Conservation (phyloP, 768 basidiomycete species). For the Mycena pura region DNA sequence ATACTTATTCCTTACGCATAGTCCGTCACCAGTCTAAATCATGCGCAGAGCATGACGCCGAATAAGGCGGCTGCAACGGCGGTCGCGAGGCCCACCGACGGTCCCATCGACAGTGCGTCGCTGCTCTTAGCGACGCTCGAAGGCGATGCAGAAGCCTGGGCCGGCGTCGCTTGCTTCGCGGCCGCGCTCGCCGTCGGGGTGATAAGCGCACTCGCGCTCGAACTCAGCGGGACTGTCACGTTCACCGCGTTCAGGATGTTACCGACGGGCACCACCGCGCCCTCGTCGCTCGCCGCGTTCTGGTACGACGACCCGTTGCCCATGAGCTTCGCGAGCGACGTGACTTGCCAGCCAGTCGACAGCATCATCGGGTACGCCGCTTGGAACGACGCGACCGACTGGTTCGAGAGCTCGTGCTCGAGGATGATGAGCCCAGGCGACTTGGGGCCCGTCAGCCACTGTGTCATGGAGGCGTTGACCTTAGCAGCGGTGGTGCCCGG, state of each 20-base stretch:
- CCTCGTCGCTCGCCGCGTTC: slow-evolving; percentile 44
- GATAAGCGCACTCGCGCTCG: no score
- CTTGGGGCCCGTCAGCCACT: slow-evolving; percentile 72
- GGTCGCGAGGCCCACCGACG: no score
- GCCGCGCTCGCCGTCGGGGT: no score
- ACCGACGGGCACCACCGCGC: neutral
- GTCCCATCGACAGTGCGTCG: no score
- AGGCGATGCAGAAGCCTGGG: no score
- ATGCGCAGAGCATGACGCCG: no score
- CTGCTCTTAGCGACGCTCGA: no score
- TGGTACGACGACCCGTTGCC: slow-evolving; percentile 51
- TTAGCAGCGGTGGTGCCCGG: slow-evolving; percentile 50
- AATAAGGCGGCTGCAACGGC: no score
- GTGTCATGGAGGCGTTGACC: slow-evolving; percentile 57
- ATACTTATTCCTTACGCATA: no score
- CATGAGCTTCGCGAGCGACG: slow-evolving; percentile 56
- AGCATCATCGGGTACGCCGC: slow-evolving; percentile 66
- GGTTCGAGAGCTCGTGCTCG: slow-evolving; percentile 79
- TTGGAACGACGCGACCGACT: slow-evolving; percentile 71
- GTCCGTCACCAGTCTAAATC: no score
- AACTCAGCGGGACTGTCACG: no score
- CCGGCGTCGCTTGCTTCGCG: no score
- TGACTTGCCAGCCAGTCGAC: slow-evolving; percentile 73
- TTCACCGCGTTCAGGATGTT: neutral
- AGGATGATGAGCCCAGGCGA: slow-evolving; percentile 80